These are phyloP conservation scores for Mortierella sp. DNA, from an alignment of 371 early-diverging fungal species.

Conservation along the genomic window DNA sequence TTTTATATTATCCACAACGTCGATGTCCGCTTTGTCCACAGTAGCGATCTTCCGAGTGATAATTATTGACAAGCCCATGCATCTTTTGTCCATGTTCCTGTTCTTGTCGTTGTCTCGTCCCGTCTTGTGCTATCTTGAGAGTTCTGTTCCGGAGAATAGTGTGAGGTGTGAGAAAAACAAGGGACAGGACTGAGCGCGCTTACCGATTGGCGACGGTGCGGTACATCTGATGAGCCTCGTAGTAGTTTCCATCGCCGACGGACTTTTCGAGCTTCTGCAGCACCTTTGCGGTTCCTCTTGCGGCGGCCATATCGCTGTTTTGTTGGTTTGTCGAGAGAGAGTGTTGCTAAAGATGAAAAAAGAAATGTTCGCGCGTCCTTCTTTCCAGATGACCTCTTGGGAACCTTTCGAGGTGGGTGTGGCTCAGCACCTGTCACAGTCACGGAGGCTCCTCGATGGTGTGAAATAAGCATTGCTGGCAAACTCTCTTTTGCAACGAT, in stretches of 20 bases:
- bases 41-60: neutral
- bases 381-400: neutral
- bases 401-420: neutral
- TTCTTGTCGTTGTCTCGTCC: neutral
- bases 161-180: neutral
- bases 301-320: constrained; percentile 43
- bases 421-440: constrained; percentile 9
- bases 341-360: constrained; percentile 10
- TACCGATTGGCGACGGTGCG: constrained; percentile 91
- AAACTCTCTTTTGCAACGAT: neutral
- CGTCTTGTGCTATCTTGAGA: neutral
- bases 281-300: constrained; percentile 80
- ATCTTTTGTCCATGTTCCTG: neutral
- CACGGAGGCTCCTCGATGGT: neutral
- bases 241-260: constrained; percentile 87
- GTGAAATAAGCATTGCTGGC: neutral
- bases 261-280: constrained; percentile 76
- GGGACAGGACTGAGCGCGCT: constrained; percentile 11
- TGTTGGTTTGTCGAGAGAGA: neutral
- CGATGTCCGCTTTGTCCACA: neutral
- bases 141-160: neutral
- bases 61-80: neutral
- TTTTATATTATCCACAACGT: too few species aligned
- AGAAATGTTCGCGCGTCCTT: constrained; percentile 21
- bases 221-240: constrained; percentile 95